phyloP scores from a whole-genome alignment of 1,139 yeast species.

The Pichia sp. region DNA sequence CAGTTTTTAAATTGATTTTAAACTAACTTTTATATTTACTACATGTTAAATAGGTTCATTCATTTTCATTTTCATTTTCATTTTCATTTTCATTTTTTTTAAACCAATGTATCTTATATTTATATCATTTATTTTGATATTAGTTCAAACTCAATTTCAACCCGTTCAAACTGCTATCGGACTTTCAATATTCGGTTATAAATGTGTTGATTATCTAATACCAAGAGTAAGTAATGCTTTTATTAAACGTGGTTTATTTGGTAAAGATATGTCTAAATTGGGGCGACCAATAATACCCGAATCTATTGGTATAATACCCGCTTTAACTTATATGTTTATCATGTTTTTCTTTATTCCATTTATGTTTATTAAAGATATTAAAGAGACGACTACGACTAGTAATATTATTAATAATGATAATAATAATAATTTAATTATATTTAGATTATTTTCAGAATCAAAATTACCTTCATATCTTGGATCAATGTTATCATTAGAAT shows the following conservation, averaged over 20 bases:
- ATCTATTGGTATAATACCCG: conserved; percentile 83
- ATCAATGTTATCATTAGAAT: conserved; percentile 75
- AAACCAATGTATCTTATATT: no score
- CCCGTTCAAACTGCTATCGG: conserved; percentile 42
- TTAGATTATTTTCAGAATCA: conserved; percentile 25
- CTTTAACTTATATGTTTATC: conserved; percentile 69
- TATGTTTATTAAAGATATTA: conserved; percentile 71
- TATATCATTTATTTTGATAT: not conserved
- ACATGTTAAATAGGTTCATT: no score
- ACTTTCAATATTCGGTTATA: conserved; percentile 61
- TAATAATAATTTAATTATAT: no score
- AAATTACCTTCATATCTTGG: conserved; percentile 81
- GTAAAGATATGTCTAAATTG: conserved; percentile 73
- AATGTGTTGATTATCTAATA: conserved; percentile 51
- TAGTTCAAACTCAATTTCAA: conserved; percentile 16
- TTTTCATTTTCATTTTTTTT: no score
- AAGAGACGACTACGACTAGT: no score
- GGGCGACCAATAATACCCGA: conserved; percentile 78
- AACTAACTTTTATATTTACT: no score
- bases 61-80: no score
- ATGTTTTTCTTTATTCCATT: conserved; percentile 88
- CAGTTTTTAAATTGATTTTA: no score
- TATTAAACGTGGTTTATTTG: conserved; percentile 71
- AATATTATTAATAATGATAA: no score
- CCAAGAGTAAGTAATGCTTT: conserved; percentile 66